Conservation (phyloP, 1,284 basidiomycete species). For the Trichosporon sp. region DNA sequence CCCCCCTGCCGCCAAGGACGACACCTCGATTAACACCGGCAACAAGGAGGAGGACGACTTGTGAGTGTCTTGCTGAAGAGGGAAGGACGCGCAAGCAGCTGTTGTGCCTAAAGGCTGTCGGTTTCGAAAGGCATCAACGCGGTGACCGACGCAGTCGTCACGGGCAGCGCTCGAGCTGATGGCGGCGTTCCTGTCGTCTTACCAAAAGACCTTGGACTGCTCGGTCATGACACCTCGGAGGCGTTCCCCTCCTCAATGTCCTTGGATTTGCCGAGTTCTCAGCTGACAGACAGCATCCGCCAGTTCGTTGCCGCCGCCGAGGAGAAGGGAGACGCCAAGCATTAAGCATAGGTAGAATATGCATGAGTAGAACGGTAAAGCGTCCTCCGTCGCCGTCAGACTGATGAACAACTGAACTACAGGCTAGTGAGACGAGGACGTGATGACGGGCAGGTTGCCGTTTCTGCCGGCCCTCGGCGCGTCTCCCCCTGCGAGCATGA, state of each 20-base stretch:
- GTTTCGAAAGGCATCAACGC: background rate
- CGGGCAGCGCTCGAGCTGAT: background rate
- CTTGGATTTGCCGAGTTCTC: too few relatives aligned
- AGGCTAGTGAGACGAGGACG: background rate
- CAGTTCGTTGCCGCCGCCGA: conserved; percentile 47
- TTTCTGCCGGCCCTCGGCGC: background rate
- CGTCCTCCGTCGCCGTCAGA: background rate
- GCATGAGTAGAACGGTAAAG: conserved; percentile 12
- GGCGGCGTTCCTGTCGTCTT: background rate
- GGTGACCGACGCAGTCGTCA: background rate
- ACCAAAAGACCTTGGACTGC: background rate
- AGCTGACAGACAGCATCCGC: conserved; percentile 39
- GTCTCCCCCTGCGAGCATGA: background rate
- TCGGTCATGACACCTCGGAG: background rate
- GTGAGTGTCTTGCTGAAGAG: conserved; percentile 21
- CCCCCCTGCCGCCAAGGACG: conserved; percentile 20
- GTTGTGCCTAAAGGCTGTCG: too few relatives aligned
- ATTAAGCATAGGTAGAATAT: conserved; percentile 16
- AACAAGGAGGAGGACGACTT: conserved; percentile 33
- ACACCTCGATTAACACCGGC: conserved; percentile 19
- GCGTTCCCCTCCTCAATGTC: too few relatives aligned
- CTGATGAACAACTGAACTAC: background rate
- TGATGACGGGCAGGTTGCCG: background rate
- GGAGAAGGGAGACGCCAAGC: conserved; percentile 33
- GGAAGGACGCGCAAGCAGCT: background rate